Evolutionary conservation across 1,139 yeast genomes (phyloP).

Genomic region (Starmera stellimalicola): DNA sequence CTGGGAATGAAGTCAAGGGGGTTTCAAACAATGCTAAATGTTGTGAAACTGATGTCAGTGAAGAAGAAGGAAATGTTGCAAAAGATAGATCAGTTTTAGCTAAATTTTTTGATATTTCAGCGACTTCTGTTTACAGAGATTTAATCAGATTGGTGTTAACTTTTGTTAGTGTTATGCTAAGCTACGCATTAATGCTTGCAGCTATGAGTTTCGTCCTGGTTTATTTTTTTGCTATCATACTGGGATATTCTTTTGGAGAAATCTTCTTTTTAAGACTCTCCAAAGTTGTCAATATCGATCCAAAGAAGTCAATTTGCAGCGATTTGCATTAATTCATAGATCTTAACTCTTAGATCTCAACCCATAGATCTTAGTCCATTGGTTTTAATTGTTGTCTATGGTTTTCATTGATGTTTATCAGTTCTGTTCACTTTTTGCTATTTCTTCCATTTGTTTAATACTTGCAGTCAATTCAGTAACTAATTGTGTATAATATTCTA

Average conservation of each 20-base stretch:
- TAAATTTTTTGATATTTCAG: conserved; percentile 31
- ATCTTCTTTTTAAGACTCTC: conserved; percentile 53
- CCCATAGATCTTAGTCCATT: too few relatives aligned
- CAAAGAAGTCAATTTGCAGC: conserved; percentile 8
- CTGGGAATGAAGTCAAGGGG: conserved; percentile 1
- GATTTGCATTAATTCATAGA: conserved; percentile 3
- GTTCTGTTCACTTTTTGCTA: too few relatives aligned
- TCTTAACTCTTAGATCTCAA: too few relatives aligned
- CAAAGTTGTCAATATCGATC: conserved; percentile 26
- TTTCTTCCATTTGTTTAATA: conserved; percentile 22
- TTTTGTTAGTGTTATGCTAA: conserved; percentile 54
- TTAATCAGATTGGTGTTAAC: conserved; percentile 42
- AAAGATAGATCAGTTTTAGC: conserved; percentile 21
- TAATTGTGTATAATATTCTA: conserved; percentile 53
- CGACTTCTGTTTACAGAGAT: conserved; percentile 37
- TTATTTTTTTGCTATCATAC: conserved; percentile 63
- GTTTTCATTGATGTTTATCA: not conserved
- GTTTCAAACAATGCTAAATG: not conserved
- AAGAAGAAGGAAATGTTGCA: not conserved
- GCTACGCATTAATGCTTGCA: conserved; percentile 67
- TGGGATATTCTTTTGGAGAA: conserved; percentile 63
- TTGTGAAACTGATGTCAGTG: not conserved
- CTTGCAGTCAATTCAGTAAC: conserved; percentile 32
- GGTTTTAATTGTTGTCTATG: not conserved
- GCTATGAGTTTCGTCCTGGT: conserved; percentile 61